Percentiles rank a stretch among this genome's conserved stretches.
These are phyloP conservation scores for Huntiella abstrusa DNA, from an alignment of 2,329 filamentous ascomycete species.

Conservation along the genomic window DNA sequence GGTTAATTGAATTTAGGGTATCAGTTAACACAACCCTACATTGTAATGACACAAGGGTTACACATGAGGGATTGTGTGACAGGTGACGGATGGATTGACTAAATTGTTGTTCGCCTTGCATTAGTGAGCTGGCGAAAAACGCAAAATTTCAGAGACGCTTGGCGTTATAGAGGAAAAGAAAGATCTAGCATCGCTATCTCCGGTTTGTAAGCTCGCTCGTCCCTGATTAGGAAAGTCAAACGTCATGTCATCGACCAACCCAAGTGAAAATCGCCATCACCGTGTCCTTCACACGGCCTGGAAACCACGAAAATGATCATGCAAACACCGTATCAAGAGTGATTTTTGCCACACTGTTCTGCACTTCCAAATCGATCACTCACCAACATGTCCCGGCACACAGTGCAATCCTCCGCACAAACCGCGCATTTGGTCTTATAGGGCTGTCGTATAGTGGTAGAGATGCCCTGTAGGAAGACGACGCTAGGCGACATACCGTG, in stretches of 20 bases:
- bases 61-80: neutral
- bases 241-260: neutral
- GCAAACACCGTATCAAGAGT: too few relatives aligned
- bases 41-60: neutral
- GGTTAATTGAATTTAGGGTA: neutral
- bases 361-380: too few relatives aligned
- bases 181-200: too few relatives aligned
- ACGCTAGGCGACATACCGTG: neutral
- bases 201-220: too few relatives aligned
- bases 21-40: neutral
- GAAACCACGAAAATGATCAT: too few relatives aligned
- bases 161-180: too few relatives aligned
- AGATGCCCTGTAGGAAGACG: neutral
- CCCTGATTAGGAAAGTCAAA: too few relatives aligned
- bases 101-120: neutral
- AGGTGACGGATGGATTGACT: neutral
- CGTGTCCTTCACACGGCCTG: neutral
- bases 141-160: too few relatives aligned
- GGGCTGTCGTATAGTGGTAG: neutral
- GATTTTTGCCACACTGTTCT: too few relatives aligned
- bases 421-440: neutral
- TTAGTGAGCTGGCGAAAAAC: neutral
- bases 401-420: slow-evolving; percentile 6
- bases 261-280: neutral
- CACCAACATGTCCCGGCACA: too few relatives aligned